phyloP scores from a whole-genome alignment of 768 basidiomycete species.

The Naganishia kalamii region DNA sequence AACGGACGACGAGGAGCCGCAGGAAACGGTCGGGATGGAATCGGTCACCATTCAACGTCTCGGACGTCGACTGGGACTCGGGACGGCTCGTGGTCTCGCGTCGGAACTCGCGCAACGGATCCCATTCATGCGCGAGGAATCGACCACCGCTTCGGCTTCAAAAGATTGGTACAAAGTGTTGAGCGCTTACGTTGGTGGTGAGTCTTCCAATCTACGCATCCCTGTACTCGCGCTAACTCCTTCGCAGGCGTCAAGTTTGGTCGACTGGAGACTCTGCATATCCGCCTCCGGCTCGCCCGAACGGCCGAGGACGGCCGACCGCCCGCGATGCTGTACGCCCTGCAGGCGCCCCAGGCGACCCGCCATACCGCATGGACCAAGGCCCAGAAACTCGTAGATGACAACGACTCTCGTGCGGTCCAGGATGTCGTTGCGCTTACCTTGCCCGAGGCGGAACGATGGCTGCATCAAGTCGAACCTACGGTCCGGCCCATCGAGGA shows the following conservation, averaged over 20 bases:
- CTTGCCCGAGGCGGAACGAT: slow-evolving; percentile 28
- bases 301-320: slow-evolving; percentile 23
- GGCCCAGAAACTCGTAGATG: slow-evolving; percentile 27
- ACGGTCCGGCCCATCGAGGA: slow-evolving; percentile 34
- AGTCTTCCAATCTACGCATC: slow-evolving; percentile 14
- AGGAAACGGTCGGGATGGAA: slow-evolving; percentile 20
- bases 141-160: not conserved
- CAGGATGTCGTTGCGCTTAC: slow-evolving; percentile 32
- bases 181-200: slow-evolving; percentile 33
- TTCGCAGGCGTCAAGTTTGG: slow-evolving; percentile 21
- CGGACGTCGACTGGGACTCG: not conserved
- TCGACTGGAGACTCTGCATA: slow-evolving; percentile 22
- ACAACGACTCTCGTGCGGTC: slow-evolving; percentile 24
- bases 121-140: not conserved
- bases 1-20: not conserved
- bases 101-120: not conserved
- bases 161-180: slow-evolving; percentile 25
- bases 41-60: not conserved
- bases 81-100: not conserved
- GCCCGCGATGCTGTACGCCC: slow-evolving; percentile 34
- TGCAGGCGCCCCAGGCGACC: slow-evolving; percentile 10
- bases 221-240: not conserved
- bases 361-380: slow-evolving; percentile 26
- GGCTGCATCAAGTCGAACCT: slow-evolving; percentile 24
- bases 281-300: slow-evolving; percentile 25